A percentile compares a stretch with the other conserved stretches of the same genome.
Conservation (phyloP, 352 stramenopile genomes). For the Globisporangium ultimum region DNA sequence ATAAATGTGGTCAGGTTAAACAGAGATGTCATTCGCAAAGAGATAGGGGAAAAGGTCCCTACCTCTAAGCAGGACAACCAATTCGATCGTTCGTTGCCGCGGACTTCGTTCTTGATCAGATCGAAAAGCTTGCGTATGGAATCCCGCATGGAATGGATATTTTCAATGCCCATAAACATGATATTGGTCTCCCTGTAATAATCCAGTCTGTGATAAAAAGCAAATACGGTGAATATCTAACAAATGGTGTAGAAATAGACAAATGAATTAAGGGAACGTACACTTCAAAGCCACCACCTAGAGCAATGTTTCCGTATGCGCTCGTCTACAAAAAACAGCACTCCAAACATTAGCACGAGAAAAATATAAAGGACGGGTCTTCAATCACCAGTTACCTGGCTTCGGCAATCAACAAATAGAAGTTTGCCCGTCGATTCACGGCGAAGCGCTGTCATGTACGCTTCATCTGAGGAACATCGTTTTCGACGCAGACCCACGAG, state of each 20-base stretch:
- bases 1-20: too few species aligned
- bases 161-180: constrained; percentile 89
- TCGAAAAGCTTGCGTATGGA: constrained; percentile 80
- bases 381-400: constrained; percentile 30
- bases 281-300: constrained; percentile 85
- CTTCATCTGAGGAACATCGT: constrained; percentile 90
- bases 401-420: constrained; percentile 80
- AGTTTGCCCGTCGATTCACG: constrained; percentile 57
- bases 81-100: constrained; percentile 73
- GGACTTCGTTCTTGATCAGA: constrained; percentile 82
- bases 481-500: constrained; percentile 94
- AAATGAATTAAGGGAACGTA: constrained; percentile 23
- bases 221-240: constrained; percentile 7
- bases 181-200: constrained; percentile 83
- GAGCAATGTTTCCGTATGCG: constrained; percentile 77
- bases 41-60: constrained; percentile 2
- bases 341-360: not conserved
- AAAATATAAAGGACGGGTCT: not conserved
- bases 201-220: constrained; percentile 32
- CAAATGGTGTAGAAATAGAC: too few species aligned
- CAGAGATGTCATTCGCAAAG: too few species aligned
- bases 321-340: constrained; percentile 44
- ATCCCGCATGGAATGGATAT: constrained; percentile 92
- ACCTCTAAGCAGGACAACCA: constrained; percentile 81
- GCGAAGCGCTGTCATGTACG: constrained; percentile 55